Evolutionary conservation across 331 rosid species (phyloP).

Genomic region (Quercus tomentella): DNA sequence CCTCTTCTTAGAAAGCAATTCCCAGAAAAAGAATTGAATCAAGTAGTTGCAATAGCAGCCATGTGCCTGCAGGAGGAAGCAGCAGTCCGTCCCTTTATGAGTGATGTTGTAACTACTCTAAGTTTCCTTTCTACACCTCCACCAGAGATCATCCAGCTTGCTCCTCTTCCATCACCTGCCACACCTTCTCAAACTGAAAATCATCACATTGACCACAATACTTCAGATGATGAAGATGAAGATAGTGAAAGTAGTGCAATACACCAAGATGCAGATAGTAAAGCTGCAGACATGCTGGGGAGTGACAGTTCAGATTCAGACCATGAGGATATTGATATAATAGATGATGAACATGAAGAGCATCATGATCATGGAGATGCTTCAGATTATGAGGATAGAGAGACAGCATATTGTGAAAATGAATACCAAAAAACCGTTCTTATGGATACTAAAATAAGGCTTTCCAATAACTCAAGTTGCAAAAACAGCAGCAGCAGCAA

Average conservation of each 20-base stretch:
- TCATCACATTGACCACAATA: not conserved
- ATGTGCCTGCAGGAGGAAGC: constrained; percentile 96
- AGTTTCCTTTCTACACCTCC: constrained; percentile 63
- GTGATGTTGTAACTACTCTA: constrained; percentile 73
- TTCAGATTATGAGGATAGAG: constrained; percentile 24
- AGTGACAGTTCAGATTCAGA: not conserved
- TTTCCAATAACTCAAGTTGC: constrained; percentile 26
- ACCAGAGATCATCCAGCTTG: constrained; percentile 4
- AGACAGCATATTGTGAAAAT: not conserved
- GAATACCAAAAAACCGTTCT: constrained; percentile 8
- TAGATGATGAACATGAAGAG: not conserved
- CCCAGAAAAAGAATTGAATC: constrained; percentile 84
- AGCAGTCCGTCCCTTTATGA: constrained; percentile 79
- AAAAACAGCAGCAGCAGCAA: constrained; percentile 26
- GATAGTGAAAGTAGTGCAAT: not conserved
- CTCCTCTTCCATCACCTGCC: constrained; percentile 19
- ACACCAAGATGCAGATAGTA: constrained; percentile 1
- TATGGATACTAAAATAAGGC: not conserved
- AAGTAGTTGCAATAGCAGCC: constrained; percentile 86
- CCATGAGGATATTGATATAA: not conserved
- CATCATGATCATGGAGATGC: not conserved
- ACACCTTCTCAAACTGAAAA: not conserved
- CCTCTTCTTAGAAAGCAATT: constrained; percentile 43
- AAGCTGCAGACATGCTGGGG: constrained; percentile 7
- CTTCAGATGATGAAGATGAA: not conserved